These are phyloP conservation scores for Acrocalymma vagum DNA, from an alignment of 2,329 filamentous ascomycete genomes.

Conservation along the genomic window DNA sequence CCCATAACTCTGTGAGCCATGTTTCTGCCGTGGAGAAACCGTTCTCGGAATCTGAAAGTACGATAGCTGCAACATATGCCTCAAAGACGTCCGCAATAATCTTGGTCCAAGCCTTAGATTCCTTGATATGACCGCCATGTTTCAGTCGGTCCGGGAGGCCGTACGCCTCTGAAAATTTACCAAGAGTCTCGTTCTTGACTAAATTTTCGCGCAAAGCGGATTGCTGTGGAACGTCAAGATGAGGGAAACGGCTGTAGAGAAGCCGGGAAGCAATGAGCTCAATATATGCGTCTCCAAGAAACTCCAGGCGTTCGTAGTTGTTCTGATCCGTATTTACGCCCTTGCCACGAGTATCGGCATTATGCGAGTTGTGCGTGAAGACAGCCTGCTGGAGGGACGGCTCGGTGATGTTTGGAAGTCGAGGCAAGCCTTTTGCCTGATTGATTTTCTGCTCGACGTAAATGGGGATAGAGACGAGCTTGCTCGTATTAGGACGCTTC, in stretches of 20 bases:
- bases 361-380: slow-evolving; percentile 67
- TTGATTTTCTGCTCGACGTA: slow-evolving; percentile 37
- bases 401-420: slow-evolving; percentile 69
- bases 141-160: slow-evolving; percentile 71
- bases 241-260: slow-evolving; percentile 76
- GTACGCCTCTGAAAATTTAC: slow-evolving; percentile 74
- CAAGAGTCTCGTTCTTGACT: slow-evolving; percentile 81
- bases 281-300: slow-evolving; percentile 87
- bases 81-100: slow-evolving; percentile 89
- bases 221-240: slow-evolving; percentile 71
- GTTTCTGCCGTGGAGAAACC: slow-evolving; percentile 69
- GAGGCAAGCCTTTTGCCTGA: slow-evolving; percentile 56
- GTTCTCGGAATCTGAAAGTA: slow-evolving; percentile 70
- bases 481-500: slow-evolving; percentile 30
- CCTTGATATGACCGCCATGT: slow-evolving; percentile 52
- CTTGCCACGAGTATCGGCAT: slow-evolving; percentile 5
- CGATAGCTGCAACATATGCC: slow-evolving; percentile 82
- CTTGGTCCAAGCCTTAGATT: slow-evolving; percentile 62
- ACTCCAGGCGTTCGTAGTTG: slow-evolving; percentile 84
- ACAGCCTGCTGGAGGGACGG: slow-evolving; percentile 67
- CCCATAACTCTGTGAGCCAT: slow-evolving; percentile 83
- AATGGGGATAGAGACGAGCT: slow-evolving; percentile 30
- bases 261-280: slow-evolving; percentile 79
- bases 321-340: slow-evolving; percentile 30
- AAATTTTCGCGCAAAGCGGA: slow-evolving; percentile 80